phyloP scores from a whole-genome alignment of 805 yeast genomes.

The Wickerhamiella domercqiae region DNA sequence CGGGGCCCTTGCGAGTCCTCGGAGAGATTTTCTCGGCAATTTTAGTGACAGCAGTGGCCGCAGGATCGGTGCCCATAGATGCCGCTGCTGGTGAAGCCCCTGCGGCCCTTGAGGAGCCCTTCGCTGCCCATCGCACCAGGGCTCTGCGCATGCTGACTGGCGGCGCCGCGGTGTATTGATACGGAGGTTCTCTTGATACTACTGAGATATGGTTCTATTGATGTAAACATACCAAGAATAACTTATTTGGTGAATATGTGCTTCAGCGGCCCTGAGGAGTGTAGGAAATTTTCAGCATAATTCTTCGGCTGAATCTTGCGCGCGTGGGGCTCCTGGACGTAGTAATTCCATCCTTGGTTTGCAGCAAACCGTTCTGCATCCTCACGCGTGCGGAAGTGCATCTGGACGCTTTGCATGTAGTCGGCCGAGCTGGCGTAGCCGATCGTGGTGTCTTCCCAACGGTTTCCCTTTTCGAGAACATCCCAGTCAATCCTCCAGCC shows the following conservation, averaged over 20 bases:
- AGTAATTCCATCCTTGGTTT: constrained; percentile 75
- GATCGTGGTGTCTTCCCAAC: constrained; percentile 83
- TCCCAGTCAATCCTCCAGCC: constrained; percentile 79
- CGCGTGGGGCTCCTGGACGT: constrained; percentile 65
- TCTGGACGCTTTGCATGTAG: constrained; percentile 59
- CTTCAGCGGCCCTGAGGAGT: constrained; percentile 55
- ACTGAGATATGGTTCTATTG: not conserved
- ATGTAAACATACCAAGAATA: not conserved
- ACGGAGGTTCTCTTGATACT: no score
- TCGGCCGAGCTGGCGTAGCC: constrained; percentile 74
- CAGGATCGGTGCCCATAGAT: no score
- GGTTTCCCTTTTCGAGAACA: constrained; percentile 52
- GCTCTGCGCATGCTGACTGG: constrained; percentile 1
- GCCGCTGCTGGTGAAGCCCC: not conserved
- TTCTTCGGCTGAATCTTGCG: constrained; percentile 62
- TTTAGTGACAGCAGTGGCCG: no score
- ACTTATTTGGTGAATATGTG: constrained; percentile 67
- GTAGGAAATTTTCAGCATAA: constrained; percentile 56
- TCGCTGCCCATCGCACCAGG: not conserved
- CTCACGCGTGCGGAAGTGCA: constrained; percentile 61
- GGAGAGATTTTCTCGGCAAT: no score
- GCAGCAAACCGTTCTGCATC: constrained; percentile 66
- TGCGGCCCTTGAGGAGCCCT: not conserved
- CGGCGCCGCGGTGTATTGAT: not conserved
- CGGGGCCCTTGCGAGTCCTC: not conserved